A percentile compares a stretch with the other conserved stretches of the same genome.
These are phyloP conservation scores for Cornus kousa DNA, from an alignment of 148 eudicot genomes.

Conservation along the genomic window DNA sequence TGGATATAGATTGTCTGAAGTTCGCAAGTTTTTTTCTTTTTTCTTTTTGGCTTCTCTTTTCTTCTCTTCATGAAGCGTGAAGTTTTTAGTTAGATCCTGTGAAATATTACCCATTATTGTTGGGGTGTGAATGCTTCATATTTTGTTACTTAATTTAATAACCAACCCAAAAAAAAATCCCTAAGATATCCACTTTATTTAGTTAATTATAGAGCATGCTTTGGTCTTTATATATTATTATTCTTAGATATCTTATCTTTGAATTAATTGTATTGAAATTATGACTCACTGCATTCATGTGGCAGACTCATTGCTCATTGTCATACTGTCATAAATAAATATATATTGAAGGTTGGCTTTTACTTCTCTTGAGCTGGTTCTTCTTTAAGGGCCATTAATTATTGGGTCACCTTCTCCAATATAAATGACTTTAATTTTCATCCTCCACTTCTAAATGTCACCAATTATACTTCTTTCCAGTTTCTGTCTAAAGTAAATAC, in stretches of 20 bases:
- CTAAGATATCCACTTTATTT: neutral
- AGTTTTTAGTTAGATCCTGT: neutral
- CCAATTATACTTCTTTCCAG: too few species aligned
- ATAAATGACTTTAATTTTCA: neutral
- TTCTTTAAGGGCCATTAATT: neutral
- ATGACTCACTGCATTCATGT: neutral
- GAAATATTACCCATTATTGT: slow-evolving; percentile 1
- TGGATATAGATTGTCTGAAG: neutral
- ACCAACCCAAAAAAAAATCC: neutral
- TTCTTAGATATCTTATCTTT: neutral
- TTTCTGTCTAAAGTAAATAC: too few species aligned
- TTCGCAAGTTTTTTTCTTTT: neutral
- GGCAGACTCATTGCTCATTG: neutral
- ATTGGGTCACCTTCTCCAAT: neutral
- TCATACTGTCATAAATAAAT: neutral
- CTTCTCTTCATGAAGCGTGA: slow-evolving; percentile 4
- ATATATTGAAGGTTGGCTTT: neutral
- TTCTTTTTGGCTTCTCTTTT: neutral
- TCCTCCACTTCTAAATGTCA: too few species aligned
- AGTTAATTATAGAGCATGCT: neutral
- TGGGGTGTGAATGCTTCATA: neutral
- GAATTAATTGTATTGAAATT: neutral
- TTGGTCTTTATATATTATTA: neutral
- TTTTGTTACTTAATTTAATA: neutral
- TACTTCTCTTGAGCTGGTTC: neutral